Percentiles rank a stretch among this genome's conserved stretches.
These are phyloP conservation scores for Trichoderma virens DNA, from an alignment of 495 filamentous ascomycete genomes.

Conservation along the genomic window DNA sequence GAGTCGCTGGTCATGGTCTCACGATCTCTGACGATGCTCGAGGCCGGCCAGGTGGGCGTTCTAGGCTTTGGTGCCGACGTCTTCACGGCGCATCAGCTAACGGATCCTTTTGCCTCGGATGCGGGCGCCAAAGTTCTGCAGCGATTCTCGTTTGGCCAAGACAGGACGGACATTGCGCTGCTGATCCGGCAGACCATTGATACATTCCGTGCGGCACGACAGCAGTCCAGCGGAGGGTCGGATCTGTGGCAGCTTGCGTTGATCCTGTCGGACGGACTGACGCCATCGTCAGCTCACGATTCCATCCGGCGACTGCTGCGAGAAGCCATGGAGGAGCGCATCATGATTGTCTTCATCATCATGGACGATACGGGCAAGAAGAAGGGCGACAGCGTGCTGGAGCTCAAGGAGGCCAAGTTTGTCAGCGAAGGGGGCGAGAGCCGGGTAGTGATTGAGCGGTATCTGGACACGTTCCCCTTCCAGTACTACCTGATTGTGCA, in stretches of 20 bases:
- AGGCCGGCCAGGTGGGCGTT: constrained; percentile 84
- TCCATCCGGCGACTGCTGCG: constrained; percentile 70
- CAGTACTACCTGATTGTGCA: constrained; percentile 91
- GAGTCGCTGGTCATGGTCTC: constrained; percentile 86
- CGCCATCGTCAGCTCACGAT: constrained; percentile 70
- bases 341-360: constrained; percentile 97
- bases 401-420: constrained; percentile 75
- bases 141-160: constrained; percentile 79
- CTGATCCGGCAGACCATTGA: constrained; percentile 69
- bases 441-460: constrained; percentile 70
- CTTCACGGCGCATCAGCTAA: constrained; percentile 82
- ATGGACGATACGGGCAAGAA: constrained; percentile 62
- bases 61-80: constrained; percentile 83
- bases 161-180: constrained; percentile 72
- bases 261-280: constrained; percentile 88
- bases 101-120: constrained; percentile 65
- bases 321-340: constrained; percentile 81
- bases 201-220: constrained; percentile 69
- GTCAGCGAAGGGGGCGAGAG: constrained; percentile 35
- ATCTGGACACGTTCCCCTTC: constrained; percentile 94
- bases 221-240: constrained; percentile 48
- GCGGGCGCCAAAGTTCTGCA: constrained; percentile 75
- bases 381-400: constrained; percentile 54
- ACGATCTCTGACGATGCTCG: constrained; percentile 78
- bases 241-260: constrained; percentile 96